These are phyloP conservation scores for Chlorella sorokiniana DNA, from an alignment of 139 green algal genomes.

Conservation along the genomic window DNA sequence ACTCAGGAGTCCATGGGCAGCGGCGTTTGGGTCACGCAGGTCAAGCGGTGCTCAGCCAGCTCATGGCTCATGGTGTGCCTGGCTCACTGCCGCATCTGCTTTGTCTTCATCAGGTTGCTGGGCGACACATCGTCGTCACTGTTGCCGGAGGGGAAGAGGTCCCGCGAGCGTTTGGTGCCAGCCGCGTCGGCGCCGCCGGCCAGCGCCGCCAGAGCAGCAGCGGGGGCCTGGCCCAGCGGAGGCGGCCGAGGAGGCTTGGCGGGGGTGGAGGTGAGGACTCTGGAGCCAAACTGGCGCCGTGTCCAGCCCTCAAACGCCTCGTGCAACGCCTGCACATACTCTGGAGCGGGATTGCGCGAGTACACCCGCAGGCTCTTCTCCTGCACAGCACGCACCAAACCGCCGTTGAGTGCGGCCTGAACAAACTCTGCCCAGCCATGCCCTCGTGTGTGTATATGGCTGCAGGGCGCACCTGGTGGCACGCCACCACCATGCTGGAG, in stretches of 20 bases:
- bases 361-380: slow-evolving; percentile 65
- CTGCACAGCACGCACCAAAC: slow-evolving; percentile 33
- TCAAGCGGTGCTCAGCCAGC: no score
- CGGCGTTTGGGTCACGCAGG: no score
- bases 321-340: slow-evolving; percentile 39
- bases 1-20: no score
- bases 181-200: background rate
- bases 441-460: background rate
- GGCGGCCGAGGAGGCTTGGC: slow-evolving; percentile 22
- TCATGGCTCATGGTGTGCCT: background rate
- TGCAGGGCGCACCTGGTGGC: slow-evolving; percentile 27
- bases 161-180: background rate
- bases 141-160: no score
- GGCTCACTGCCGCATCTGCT: slow-evolving; percentile 11
- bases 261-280: slow-evolving; percentile 14
- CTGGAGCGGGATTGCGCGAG: slow-evolving; percentile 38
- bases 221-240: background rate
- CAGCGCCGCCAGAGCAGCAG: background rate
- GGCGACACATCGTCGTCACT: background rate
- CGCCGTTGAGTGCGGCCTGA: background rate
- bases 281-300: slow-evolving; percentile 5
- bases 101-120: slow-evolving; percentile 11
- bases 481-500: slow-evolving; percentile 42
- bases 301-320: slow-evolving; percentile 51
- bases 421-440: background rate